phyloP scores from a whole-genome alignment of 179 eudicot species.

The Gypsophila paniculata region DNA sequence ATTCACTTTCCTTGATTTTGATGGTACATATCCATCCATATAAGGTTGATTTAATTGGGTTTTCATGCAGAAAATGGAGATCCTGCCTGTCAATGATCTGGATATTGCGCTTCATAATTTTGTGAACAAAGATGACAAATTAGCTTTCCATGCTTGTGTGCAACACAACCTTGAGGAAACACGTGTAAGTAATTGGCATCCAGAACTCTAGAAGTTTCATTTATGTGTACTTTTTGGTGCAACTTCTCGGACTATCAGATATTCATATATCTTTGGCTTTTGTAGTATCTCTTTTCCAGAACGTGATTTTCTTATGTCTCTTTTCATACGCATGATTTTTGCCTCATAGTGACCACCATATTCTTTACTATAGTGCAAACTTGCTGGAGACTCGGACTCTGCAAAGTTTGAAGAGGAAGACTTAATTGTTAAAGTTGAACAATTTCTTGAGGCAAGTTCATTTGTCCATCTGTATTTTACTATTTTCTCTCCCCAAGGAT shows the following conservation, averaged over 20 bases:
- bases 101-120: constrained; percentile 93
- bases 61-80: constrained; percentile 84
- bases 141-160: constrained; percentile 87
- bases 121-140: constrained; percentile 90
- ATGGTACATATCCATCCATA: not conserved
- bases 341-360: constrained; percentile 10
- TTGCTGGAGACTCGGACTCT: constrained; percentile 60
- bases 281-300: not conserved
- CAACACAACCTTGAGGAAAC: constrained; percentile 91
- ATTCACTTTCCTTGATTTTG: not conserved
- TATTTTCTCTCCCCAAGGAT: not conserved
- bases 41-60: not conserved
- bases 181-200: constrained; percentile 54
- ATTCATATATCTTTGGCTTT: not conserved
- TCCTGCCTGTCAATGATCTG: constrained; percentile 93
- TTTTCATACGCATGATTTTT: not conserved
- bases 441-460: constrained; percentile 75
- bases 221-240: not conserved
- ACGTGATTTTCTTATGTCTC: not conserved
- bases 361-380: constrained; percentile 53
- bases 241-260: not conserved
- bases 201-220: not conserved
- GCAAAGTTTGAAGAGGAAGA: constrained; percentile 70
- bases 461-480: not conserved
- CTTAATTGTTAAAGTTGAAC: constrained; percentile 82